Evolutionary conservation across 1,284 basidiomycete species (phyloP).

Genomic region (Cystobasidium pallidum): DNA sequence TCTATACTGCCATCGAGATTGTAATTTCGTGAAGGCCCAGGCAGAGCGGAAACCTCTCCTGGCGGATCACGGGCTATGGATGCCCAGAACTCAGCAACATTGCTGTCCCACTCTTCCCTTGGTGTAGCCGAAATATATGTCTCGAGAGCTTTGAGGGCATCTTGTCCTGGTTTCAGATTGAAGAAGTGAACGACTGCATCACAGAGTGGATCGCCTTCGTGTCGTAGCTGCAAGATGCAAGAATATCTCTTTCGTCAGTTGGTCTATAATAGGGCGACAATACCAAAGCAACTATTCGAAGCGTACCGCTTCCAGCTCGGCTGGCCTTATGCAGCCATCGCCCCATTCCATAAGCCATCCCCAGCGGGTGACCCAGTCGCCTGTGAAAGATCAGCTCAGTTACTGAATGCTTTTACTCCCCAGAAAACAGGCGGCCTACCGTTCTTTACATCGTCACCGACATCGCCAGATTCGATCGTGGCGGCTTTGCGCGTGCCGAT

Average conservation of each 20-base stretch:
- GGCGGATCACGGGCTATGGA: constrained; percentile 46
- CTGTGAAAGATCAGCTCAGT: background rate
- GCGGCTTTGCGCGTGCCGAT: constrained; percentile 16
- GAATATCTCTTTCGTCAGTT: too few relatives aligned
- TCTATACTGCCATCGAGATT: constrained; percentile 4
- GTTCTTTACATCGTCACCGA: constrained; percentile 19
- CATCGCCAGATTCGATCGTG: constrained; percentile 15
- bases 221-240: constrained; percentile 43
- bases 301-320: constrained; percentile 36
- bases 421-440: background rate
- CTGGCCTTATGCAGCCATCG: constrained; percentile 32
- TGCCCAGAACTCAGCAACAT: constrained; percentile 46
- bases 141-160: constrained; percentile 44
- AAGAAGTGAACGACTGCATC: constrained; percentile 48
- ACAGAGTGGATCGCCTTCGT: constrained; percentile 42
- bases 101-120: constrained; percentile 28
- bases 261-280: too few relatives aligned
- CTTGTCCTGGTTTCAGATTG: constrained; percentile 45
- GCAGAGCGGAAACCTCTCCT: constrained; percentile 17
- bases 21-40: background rate
- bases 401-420: background rate
- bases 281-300: too few relatives aligned
- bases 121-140: constrained; percentile 41
- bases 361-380: constrained; percentile 36
- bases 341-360: constrained; percentile 42